Evolutionary conservation across 1,139 yeast genomes (phyloP).

Genomic region (Scheffersomyces parashehatae): DNA sequence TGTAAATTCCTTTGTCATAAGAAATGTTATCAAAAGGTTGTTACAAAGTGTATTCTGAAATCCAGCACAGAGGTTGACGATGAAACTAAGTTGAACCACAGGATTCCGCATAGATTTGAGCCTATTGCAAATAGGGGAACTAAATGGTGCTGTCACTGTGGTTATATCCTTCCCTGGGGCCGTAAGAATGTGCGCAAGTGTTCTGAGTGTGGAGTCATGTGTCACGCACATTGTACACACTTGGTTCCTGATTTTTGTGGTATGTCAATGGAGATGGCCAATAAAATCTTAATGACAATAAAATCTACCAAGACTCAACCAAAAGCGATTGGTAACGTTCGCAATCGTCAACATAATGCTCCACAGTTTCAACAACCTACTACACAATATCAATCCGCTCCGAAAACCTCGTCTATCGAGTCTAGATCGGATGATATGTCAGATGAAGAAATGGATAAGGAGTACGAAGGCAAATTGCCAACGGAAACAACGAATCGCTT

Average conservation of each 20-base stretch:
- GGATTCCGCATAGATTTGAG: slow-evolving; percentile 95
- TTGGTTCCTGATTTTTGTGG: slow-evolving; percentile 98
- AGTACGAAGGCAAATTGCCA: slow-evolving; percentile 30
- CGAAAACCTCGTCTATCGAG: slow-evolving; percentile 3
- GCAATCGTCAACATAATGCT: slow-evolving; percentile 6
- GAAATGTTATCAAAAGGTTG: slow-evolving; percentile 91
- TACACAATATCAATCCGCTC: slow-evolving; percentile 5
- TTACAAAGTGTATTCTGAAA: slow-evolving; percentile 92
- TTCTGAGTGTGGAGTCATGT: slow-evolving; percentile 92
- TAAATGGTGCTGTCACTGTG: slow-evolving; percentile 99
- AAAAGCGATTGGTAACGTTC: slow-evolving; percentile 7
- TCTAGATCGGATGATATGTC: slow-evolving; percentile 6
- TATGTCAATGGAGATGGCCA: slow-evolving; percentile 97
- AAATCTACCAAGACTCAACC: slow-evolving; percentile 65
- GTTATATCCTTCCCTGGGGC: slow-evolving; percentile 93
- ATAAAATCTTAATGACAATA: slow-evolving; percentile 81
- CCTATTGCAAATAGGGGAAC: slow-evolving; percentile 91
- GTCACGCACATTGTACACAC: slow-evolving; percentile 90
- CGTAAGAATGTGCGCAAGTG: slow-evolving; percentile 93
- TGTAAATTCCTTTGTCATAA: slow-evolving; percentile 93
- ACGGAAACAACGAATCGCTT: slow-evolving; percentile 33
- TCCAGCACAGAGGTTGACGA: slow-evolving; percentile 84
- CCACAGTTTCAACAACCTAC: slow-evolving; percentile 1
- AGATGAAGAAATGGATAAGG: slow-evolving; percentile 30
- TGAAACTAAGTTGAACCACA: slow-evolving; percentile 90